A percentile compares a stretch with the other conserved stretches of the same genome.
Evolutionary conservation across 495 filamentous ascomycete genomes (phyloP).

Genomic region (Penicillium verhagenii): DNA sequence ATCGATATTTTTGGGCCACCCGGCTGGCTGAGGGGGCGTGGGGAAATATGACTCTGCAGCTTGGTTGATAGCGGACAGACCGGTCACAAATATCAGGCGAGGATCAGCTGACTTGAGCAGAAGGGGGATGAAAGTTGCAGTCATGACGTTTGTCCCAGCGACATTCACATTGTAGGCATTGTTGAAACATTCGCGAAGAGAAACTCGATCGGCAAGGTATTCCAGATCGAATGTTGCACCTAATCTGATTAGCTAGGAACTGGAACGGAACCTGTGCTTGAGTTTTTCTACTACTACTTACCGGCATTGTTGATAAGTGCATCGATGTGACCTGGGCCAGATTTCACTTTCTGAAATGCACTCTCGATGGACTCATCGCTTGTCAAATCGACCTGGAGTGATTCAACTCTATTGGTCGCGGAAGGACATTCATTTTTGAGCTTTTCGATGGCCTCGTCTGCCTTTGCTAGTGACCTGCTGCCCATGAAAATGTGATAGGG

Average conservation of each 20-base stretch:
- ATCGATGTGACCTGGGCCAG: slow-evolving; percentile 38
- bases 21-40: slow-evolving; percentile 25
- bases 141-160: slow-evolving; percentile 47
- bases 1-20: slow-evolving; percentile 45
- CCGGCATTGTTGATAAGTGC: slow-evolving; percentile 45
- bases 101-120: slow-evolving; percentile 47
- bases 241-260: not conserved
- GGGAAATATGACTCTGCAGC: slow-evolving; percentile 22
- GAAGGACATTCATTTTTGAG: slow-evolving; percentile 5
- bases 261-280: not conserved
- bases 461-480: slow-evolving; percentile 11
- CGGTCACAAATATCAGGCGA: slow-evolving; percentile 48
- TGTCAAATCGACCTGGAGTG: slow-evolving; percentile 33
- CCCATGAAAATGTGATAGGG: slow-evolving; percentile 14
- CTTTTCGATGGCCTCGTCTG: slow-evolving; percentile 4
- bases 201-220: slow-evolving; percentile 25
- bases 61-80: slow-evolving; percentile 26
- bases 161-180: slow-evolving; percentile 50
- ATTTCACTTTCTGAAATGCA: slow-evolving; percentile 27
- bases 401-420: slow-evolving; percentile 10
- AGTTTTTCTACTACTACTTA: too few relatives aligned
- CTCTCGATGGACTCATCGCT: slow-evolving; percentile 31
- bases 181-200: slow-evolving; percentile 43
- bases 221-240: slow-evolving; percentile 35
- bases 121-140: slow-evolving; percentile 44